Evolutionary conservation across 305 asterid species (phyloP).

Genomic region (Fraxinus baroniana): DNA sequence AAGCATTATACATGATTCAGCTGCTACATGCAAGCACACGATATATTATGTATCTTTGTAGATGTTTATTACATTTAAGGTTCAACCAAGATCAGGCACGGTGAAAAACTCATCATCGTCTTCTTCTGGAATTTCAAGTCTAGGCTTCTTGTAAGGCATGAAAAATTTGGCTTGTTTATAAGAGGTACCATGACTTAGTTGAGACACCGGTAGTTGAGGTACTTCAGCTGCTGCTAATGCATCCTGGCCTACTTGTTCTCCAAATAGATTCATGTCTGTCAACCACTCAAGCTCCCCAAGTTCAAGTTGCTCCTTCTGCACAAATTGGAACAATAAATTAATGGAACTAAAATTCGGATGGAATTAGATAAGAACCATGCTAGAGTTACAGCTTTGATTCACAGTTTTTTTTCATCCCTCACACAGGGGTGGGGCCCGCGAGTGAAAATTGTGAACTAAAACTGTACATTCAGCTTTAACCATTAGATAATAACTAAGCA

Average conservation of each 20-base stretch:
- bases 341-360: neutral
- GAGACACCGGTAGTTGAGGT: slow-evolving; percentile 67
- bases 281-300: slow-evolving; percentile 83
- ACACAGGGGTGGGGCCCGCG: too few relatives aligned
- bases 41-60: slow-evolving; percentile 11
- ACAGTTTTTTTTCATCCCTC: too few relatives aligned
- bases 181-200: slow-evolving; percentile 31
- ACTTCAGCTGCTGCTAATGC: slow-evolving; percentile 74
- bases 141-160: slow-evolving; percentile 68
- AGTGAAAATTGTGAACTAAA: too few relatives aligned
- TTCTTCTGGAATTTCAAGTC: slow-evolving; percentile 60
- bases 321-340: neutral
- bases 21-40: slow-evolving; percentile 17
- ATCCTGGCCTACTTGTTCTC: slow-evolving; percentile 50
- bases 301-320: slow-evolving; percentile 78
- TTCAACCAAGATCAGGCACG: slow-evolving; percentile 91
- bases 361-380: too few relatives aligned
- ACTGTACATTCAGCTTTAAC: too few relatives aligned
- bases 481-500: neutral
- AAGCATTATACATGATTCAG: slow-evolving; percentile 6
- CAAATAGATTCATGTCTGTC: slow-evolving; percentile 54
- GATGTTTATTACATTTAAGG: neutral
- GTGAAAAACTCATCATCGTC: slow-evolving; percentile 83
- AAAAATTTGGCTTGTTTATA: slow-evolving; percentile 41
- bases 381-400: too few relatives aligned